These are phyloP conservation scores for Zasmidium angulare DNA, from an alignment of 2,329 filamentous ascomycete species.

Conservation along the genomic window DNA sequence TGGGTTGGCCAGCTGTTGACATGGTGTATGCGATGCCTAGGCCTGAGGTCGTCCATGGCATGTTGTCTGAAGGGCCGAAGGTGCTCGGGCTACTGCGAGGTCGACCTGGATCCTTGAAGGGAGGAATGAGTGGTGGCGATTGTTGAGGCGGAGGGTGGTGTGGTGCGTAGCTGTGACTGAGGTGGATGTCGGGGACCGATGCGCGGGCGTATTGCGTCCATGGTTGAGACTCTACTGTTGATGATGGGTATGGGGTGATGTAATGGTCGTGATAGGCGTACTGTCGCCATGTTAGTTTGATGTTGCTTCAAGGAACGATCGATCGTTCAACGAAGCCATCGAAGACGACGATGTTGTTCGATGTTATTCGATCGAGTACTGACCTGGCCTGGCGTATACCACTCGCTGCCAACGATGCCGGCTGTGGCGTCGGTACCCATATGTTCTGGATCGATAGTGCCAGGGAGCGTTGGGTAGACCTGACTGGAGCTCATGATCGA, in stretches of 20 bases:
- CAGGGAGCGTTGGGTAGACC: conserved; percentile 26
- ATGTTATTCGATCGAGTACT: conserved; percentile 25
- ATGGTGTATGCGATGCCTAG: conserved; percentile 42
- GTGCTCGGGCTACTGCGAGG: conserved; percentile 47
- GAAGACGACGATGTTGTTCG: background rate
- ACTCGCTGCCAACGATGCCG: conserved; percentile 26
- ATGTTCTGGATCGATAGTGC: conserved; percentile 30
- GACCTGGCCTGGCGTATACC: conserved; percentile 27
- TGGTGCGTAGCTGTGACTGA: conserved; percentile 14
- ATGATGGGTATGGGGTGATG: conserved; percentile 36
- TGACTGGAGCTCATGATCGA: conserved; percentile 32
- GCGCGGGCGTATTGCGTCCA: conserved; percentile 29
- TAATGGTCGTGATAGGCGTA: conserved; percentile 35
- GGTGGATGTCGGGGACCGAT: conserved; percentile 27
- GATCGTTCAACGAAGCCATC: conserved; percentile 1
- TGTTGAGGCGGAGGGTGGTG: conserved; percentile 22
- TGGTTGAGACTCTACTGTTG: conserved; percentile 33
- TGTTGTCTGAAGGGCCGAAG: conserved; percentile 40
- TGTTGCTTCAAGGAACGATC: background rate
- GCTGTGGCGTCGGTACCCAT: conserved; percentile 27
- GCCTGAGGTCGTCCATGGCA: conserved; percentile 41
- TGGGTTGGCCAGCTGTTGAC: conserved; percentile 27
- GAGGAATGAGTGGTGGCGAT: conserved; percentile 4
- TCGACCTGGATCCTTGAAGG: conserved; percentile 33
- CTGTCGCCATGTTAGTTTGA: conserved; percentile 17